phyloP scores from a whole-genome alignment of 345 rosid species.

The Euphorbia tirucalli region DNA sequence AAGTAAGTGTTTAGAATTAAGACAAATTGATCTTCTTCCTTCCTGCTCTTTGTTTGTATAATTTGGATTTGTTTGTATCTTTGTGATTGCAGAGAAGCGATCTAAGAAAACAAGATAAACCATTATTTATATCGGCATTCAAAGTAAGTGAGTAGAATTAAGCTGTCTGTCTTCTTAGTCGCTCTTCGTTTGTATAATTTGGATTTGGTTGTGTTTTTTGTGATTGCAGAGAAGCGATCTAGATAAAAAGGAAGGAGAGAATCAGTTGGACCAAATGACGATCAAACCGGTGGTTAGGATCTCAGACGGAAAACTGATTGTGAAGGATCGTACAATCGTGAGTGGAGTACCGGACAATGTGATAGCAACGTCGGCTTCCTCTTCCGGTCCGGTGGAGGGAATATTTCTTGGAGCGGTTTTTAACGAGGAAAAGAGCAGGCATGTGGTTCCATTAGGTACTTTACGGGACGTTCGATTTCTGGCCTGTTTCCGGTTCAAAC shows the following conservation, averaged over 20 bases:
- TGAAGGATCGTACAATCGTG: slow-evolving; percentile 56
- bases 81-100: slow-evolving; percentile 43
- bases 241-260: slow-evolving; percentile 19
- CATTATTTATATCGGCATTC: slow-evolving; percentile 33
- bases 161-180: no score
- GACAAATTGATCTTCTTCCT: no score
- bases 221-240: no score
- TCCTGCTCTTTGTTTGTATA: no score
- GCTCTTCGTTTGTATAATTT: no score
- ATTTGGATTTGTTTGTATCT: not conserved
- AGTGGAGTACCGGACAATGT: slow-evolving; percentile 75
- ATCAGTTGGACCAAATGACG: slow-evolving; percentile 49
- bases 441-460: slow-evolving; percentile 62
- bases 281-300: slow-evolving; percentile 77
- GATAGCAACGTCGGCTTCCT: slow-evolving; percentile 56
- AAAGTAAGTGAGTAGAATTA: no score
- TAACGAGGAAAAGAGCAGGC: slow-evolving; percentile 56
- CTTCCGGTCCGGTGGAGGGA: slow-evolving; percentile 68
- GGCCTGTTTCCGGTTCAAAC: slow-evolving; percentile 90
- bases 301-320: slow-evolving; percentile 57
- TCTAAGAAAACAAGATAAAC: slow-evolving; percentile 28
- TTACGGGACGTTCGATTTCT: slow-evolving; percentile 75
- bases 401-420: slow-evolving; percentile 75
- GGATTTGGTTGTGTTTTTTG: no score
- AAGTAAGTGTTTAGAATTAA: no score